Base-by-base conservation (phyloP, 371 early-diverging fungal species). In the Mucor velutinosus region DNA sequence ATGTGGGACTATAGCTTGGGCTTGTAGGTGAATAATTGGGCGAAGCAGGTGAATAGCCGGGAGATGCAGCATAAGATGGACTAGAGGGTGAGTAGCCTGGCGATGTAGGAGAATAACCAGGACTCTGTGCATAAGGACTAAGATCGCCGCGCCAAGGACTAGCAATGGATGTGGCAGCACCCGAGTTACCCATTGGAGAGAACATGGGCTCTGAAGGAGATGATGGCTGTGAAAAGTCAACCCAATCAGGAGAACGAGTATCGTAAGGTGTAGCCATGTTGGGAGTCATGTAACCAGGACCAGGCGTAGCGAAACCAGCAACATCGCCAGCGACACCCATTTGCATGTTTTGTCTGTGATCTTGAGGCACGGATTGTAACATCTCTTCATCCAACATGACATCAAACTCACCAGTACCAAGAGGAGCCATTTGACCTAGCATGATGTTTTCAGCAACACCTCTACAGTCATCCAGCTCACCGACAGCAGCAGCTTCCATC, bases 381-480 rank as follows among this genome's bases (percentile, higher is more conserved):
- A 92, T 90, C 58, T 95, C 94, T 75, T 95, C 95, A 73, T 97
- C 93, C 74, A 98, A 81, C 80, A 95, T 85, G 58, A 99, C 86
- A 66, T 95, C 97, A 74, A 97, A 96, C 71, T 89, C 89, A 69
- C 99, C 99, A 3, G 99, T 99, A 61, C 99, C 99, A 70, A 99
- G 79, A 51, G 99, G 97, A 15, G 99, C 99, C 64, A 99, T 79
- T 84, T 99, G 99, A 56, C 99, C 99, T 62, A 99, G 83, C 90
- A 99, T 94, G 51, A 99, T 97, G 83, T 97, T 98, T 79, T 99
- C 99, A 4, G 98, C 94, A 25, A 99, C 97, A 69, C 99, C 99
- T 66, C 89, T 88, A 78, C 97, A 97, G 70, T 93, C 92, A 81
- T 98, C 99, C 58, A 92, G 57, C 74, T 99, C 98, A 66, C 98